Evolutionary conservation across 371 early-diverging fungal genomes (phyloP), one percentile per base, ranked within the genome.

Genomic region (Zychaea mexicana): DNA sequence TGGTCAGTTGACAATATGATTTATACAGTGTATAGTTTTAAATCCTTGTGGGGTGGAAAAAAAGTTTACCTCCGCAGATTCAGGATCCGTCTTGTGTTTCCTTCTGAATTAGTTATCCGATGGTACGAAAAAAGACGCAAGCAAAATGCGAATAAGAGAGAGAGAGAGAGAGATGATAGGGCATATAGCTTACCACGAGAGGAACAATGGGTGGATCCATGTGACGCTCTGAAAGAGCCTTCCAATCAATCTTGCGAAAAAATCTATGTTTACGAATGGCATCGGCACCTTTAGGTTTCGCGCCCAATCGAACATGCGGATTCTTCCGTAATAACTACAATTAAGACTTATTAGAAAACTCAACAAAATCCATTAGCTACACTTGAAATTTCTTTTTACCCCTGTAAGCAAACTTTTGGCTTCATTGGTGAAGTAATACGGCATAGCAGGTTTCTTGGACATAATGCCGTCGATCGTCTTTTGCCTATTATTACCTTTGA

Each of bases 241-340:
- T 73, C 96, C 97, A 97, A 77, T 95, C 85, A 61, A 95, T 83
- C 30, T 89, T 87, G 59, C 90, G 87, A 79, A 97, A 97, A 74
- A 95, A 96, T 31, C 90, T 85, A 69, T 97, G 97, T 46, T 69
- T 73, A 65, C 92, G 94, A 71, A 96, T 92, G 33, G 87, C 88
- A 58, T 85, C 83, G n/a, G 90, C 78, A 22, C 90, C 94, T 61
- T 90, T 88, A 26, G 78, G 68, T 31, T 68, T 70, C 22, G 93
- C 91, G 19, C 86, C 88, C 1, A 95, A 78, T 17, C 95, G 83
- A 12, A 79, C 78, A 31, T 82, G 84, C 8, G 92, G 89, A 60
- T 90, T 90, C 15, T 93, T 87, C 67, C 90, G 82, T n/a, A 93
- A 76, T 7, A 94, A 74, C 85, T 87, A 67, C 36, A 38, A 22